Conservation (phyloP, 2,329 filamentous ascomycete species). For the Ilyonectria destructans region DNA sequence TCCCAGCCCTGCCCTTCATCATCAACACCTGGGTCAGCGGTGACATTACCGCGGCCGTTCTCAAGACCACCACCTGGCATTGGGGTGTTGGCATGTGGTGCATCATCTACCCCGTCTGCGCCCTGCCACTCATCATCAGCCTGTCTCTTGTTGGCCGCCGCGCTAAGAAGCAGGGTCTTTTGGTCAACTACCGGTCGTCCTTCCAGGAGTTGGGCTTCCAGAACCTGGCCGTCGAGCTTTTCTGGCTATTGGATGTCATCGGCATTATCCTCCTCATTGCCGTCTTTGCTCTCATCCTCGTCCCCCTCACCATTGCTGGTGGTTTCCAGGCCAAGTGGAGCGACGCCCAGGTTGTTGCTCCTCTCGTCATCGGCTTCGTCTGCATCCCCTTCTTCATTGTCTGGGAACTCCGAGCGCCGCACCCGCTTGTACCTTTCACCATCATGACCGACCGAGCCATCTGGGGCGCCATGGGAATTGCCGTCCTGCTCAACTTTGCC, state of each 20-base stretch:
- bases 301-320: constrained; percentile 64
- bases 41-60: constrained; percentile 67
- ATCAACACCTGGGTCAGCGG: constrained; percentile 78
- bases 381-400: constrained; percentile 68
- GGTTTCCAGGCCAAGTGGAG: constrained; percentile 59
- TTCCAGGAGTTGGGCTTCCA: constrained; percentile 53
- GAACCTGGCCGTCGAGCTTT: constrained; percentile 58
- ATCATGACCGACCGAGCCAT: constrained; percentile 76
- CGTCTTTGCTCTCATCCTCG: constrained; percentile 63
- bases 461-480: constrained; percentile 76
- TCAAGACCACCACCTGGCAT: constrained; percentile 67
- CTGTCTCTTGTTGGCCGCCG: constrained; percentile 67
- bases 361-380: constrained; percentile 62
- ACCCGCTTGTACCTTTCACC: constrained; percentile 73
- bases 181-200: constrained; percentile 56
- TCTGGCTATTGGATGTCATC: constrained; percentile 64
- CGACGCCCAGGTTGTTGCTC: constrained; percentile 59
- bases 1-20: constrained; percentile 73
- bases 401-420: constrained; percentile 64
- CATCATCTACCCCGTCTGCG: constrained; percentile 74
- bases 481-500: constrained; percentile 68
- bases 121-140: constrained; percentile 70
- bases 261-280: constrained; percentile 64
- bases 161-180: constrained; percentile 66
- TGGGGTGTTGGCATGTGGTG: constrained; percentile 79